Percentiles rank a stretch among this genome's conserved stretches.
Evolutionary conservation across 805 yeast genomes (phyloP).

Genomic region (Yamadazyma philogaea): DNA sequence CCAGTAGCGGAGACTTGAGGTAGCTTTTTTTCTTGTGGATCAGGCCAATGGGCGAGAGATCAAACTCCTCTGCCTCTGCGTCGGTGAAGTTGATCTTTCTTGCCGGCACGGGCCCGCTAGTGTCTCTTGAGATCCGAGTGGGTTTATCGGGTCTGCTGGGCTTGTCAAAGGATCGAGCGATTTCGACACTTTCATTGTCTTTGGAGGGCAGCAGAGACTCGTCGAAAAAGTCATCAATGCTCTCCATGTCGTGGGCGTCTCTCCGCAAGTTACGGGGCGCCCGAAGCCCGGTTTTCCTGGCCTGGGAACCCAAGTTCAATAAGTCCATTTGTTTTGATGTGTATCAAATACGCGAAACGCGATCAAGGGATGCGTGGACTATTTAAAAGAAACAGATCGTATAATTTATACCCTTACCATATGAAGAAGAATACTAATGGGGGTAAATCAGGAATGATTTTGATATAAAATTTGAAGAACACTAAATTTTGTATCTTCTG

Average conservation of each 20-base stretch:
- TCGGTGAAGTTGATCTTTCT: conserved; percentile 35
- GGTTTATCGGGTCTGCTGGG: background rate
- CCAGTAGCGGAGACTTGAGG: conserved; percentile 22
- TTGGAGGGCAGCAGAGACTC: conserved; percentile 25
- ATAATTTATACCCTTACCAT: too few species aligned
- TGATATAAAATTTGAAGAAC: too few species aligned
- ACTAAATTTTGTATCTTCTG: too few species aligned
- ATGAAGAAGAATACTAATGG: too few species aligned
- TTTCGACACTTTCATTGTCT: background rate
- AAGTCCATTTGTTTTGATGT: conserved; percentile 29
- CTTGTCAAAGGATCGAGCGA: background rate
- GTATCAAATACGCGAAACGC: conserved; percentile 3
- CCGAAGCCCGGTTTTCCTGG: conserved; percentile 64
- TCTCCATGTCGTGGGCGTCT: conserved; percentile 65
- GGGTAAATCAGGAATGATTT: too few species aligned
- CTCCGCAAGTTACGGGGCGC: conserved; percentile 46
- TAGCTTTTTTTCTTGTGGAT: conserved; percentile 1
- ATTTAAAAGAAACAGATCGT: too few species aligned
- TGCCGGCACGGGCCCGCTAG: conserved; percentile 22
- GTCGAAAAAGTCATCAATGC: conserved; percentile 62
- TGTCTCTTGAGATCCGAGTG: conserved; percentile 8
- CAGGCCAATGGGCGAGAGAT: conserved; percentile 25
- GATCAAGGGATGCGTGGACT: too few species aligned
- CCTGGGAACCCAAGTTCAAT: conserved; percentile 51
- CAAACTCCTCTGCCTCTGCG: conserved; percentile 30